phyloP scores from a whole-genome alignment of 306 rosid species.

The Canavalia gladiata region DNA sequence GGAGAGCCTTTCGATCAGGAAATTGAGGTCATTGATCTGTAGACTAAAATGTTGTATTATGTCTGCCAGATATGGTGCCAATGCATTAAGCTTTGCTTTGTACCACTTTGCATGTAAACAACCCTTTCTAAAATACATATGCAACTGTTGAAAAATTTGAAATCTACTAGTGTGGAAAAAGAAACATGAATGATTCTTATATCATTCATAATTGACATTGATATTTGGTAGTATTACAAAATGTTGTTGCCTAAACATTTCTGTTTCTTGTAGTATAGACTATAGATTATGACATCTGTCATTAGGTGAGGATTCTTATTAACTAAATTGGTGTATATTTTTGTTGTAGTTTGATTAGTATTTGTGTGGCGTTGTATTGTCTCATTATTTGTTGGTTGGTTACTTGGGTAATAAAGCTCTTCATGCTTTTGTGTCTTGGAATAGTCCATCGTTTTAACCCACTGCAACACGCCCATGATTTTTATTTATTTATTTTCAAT shows the following conservation, averaged over 20 bases:
- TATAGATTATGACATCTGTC: conserved; percentile 31
- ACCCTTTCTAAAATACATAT: neutral
- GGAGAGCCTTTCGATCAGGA: conserved; percentile 13
- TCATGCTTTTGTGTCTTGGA: conserved; percentile 11
- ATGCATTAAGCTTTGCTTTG: conserved; percentile 20
- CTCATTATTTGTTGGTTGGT: conserved; percentile 27
- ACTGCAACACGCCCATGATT: neutral
- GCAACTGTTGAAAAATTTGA: conserved; percentile 34
- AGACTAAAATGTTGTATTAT: neutral
- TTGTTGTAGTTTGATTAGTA: conserved; percentile 28
- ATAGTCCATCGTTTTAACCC: conserved; percentile 21
- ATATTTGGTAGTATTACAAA: neutral
- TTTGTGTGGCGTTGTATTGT: conserved; percentile 17
- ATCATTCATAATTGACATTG: conserved; percentile 1
- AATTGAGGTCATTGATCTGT: neutral
- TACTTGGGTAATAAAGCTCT: conserved; percentile 21
- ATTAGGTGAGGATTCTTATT: conserved; percentile 32
- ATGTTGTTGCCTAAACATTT: conserved; percentile 1
- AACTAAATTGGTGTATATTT: conserved; percentile 11
- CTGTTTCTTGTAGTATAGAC: conserved; percentile 5
- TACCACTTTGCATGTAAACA: neutral
- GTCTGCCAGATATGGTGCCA: conserved; percentile 10
- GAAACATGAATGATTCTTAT: conserved; percentile 39
- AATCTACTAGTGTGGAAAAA: conserved; percentile 2
- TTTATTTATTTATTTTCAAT: conserved; percentile 11